phyloP scores from a whole-genome alignment of 352 stramenopile species.

The Pythium biforme region DNA sequence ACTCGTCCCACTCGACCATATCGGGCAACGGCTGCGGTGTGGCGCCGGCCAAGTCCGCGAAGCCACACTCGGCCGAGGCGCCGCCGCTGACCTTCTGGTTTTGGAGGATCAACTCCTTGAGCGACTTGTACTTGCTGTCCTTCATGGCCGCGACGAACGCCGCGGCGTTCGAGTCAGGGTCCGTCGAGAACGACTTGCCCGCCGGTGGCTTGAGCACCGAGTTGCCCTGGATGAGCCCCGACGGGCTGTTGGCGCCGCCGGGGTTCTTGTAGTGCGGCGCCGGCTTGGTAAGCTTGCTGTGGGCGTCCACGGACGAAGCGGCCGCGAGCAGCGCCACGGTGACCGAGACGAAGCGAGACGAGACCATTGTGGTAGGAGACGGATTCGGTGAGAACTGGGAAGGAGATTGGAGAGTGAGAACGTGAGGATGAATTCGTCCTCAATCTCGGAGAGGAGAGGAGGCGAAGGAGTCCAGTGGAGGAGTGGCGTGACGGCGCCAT shows the following conservation, averaged over 20 bases:
- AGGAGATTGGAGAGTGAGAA: conserved; percentile 4
- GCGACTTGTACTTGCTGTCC: conserved; percentile 15
- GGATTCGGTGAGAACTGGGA: background rate
- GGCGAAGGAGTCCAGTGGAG: background rate
- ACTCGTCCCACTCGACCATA: conserved; percentile 22
- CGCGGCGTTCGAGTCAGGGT: conserved; percentile 8
- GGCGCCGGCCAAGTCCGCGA: background rate
- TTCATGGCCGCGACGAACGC: conserved; percentile 18
- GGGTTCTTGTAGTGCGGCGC: conserved; percentile 14
- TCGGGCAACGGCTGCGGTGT: conserved; percentile 6
- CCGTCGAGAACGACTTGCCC: conserved; percentile 10
- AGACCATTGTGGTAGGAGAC: conserved; percentile 4
- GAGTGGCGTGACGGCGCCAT: background rate
- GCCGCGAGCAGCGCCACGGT: conserved; percentile 3
- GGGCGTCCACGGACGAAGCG: background rate
- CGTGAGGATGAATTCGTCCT: too few relatives aligned
- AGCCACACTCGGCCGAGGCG: background rate
- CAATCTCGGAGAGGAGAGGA: background rate
- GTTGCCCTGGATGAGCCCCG: conserved; percentile 14
- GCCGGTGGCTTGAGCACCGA: conserved; percentile 5
- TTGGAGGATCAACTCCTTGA: conserved; percentile 21
- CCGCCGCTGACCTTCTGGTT: background rate
- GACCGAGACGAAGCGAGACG: background rate
- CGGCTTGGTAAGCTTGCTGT: conserved; percentile 13
- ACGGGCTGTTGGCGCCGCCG: conserved; percentile 13